Conservation (phyloP, 2,329 filamentous ascomycete genomes). For the Talaromyces sp. region DNA sequence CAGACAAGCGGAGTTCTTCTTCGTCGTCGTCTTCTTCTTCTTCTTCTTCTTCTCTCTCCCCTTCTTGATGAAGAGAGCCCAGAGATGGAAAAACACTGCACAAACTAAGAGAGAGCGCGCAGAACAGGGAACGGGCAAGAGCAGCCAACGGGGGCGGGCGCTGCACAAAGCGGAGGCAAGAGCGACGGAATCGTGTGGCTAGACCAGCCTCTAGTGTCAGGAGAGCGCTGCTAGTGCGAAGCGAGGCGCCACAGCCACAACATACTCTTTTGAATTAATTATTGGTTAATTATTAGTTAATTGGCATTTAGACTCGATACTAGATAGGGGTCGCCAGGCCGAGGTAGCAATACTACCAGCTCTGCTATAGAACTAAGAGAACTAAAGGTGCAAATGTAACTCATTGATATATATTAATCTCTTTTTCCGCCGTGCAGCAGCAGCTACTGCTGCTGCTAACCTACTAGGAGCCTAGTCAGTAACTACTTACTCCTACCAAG, state of each 20-base stretch:
- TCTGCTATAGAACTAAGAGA: background rate
- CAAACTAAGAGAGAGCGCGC: background rate
- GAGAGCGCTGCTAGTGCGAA: background rate
- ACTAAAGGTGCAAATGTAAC: background rate
- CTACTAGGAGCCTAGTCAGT: too few relatives aligned
- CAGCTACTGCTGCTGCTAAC: background rate
- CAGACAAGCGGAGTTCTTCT: background rate
- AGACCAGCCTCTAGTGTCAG: background rate
- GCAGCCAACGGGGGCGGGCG: background rate
- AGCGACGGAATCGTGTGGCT: background rate
- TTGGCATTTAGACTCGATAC: background rate
- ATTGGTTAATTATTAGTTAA: too few relatives aligned
- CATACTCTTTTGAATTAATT: background rate
- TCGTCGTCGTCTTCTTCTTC: background rate
- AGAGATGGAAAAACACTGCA: background rate
- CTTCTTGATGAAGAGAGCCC: background rate
- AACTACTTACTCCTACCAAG: too few relatives aligned
- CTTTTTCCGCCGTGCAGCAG: background rate
- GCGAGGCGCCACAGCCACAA: background rate
- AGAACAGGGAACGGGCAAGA: background rate
- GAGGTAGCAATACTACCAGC: background rate
- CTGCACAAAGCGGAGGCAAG: background rate
- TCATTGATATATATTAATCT: background rate
- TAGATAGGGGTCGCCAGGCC: background rate
- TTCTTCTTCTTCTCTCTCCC: background rate